Percentiles rank a stretch among this genome's conserved stretches.
Evolutionary conservation across 495 filamentous ascomycete species (phyloP).

Genomic region (Penicillium chermesinum): DNA sequence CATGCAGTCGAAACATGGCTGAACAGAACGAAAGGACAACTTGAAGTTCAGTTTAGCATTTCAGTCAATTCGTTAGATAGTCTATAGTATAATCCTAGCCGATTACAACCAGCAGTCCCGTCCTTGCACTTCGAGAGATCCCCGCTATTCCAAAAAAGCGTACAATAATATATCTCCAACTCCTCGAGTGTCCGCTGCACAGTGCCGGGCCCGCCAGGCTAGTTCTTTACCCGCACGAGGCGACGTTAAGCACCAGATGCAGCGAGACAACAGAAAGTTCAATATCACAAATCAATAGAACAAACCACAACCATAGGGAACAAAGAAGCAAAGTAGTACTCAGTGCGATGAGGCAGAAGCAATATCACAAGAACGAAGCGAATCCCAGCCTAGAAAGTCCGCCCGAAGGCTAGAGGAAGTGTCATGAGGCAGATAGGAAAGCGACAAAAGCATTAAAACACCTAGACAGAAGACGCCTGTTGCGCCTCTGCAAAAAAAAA

Average conservation of each 20-base stretch:
- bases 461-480: constrained; percentile 2
- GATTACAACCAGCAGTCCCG: background rate
- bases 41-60: constrained; percentile 3
- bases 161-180: constrained; percentile 8
- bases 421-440: constrained; percentile 1
- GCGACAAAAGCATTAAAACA: constrained; percentile 6
- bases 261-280: constrained; percentile 12
- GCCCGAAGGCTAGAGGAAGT: background rate
- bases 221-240: constrained; percentile 5
- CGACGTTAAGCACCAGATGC: constrained; percentile 3
- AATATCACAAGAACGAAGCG: background rate
- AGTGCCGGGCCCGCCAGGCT: constrained; percentile 24
- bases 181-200: constrained; percentile 8
- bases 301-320: constrained; percentile 5
- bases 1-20: background rate
- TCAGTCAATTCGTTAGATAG: constrained; percentile 21
- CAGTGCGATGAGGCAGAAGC: constrained; percentile 2
- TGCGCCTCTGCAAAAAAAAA: constrained; percentile 4
- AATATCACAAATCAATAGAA: constrained; percentile 3
- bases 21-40: background rate
- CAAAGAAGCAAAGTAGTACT: constrained; percentile 7
- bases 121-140: background rate
- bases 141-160: constrained; percentile 4
- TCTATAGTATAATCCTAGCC: constrained; percentile 13
- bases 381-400: background rate